A percentile compares a stretch with the other conserved stretches of the same genome.
Conservation (phyloP, 306 rosid genomes). For the Amphicarpaea edgeworthii region DNA sequence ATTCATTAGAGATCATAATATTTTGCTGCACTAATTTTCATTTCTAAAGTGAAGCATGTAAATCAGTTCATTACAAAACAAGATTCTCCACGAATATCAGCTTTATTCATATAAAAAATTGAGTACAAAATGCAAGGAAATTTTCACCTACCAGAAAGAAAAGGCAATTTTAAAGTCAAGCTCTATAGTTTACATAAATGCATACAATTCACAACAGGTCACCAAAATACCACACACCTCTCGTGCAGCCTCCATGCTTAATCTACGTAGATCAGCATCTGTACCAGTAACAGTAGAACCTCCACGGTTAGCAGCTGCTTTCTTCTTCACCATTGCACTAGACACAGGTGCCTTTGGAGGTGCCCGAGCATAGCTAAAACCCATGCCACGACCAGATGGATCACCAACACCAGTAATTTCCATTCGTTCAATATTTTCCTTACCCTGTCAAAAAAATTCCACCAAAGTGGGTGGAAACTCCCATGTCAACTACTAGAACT, state of each 20-base stretch:
- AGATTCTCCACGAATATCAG: slow-evolving; percentile 26
- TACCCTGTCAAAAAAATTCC: slow-evolving; percentile 62
- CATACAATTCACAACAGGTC: slow-evolving; percentile 33
- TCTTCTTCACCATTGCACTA: slow-evolving; percentile 80
- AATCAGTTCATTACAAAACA: slow-evolving; percentile 16
- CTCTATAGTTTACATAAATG: slow-evolving; percentile 10
- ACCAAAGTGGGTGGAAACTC: neutral
- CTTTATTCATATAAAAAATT: slow-evolving; percentile 14
- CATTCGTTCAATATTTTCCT: slow-evolving; percentile 89
- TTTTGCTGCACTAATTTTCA: slow-evolving; percentile 17
- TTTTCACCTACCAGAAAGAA: neutral
- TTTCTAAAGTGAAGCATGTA: neutral
- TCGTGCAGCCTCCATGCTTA: slow-evolving; percentile 99
- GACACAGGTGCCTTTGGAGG: slow-evolving; percentile 85
- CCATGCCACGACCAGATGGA: slow-evolving; percentile 96
- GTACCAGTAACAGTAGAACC: slow-evolving; percentile 97
- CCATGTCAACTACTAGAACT: slow-evolving; percentile 29
- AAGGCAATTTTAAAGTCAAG: slow-evolving; percentile 9
- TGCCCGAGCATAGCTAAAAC: slow-evolving; percentile 91
- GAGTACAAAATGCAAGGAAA: neutral
- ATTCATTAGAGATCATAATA: slow-evolving; percentile 18
- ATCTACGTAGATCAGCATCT: slow-evolving; percentile 98
- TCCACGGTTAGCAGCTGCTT: slow-evolving; percentile 72
- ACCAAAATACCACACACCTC: slow-evolving; percentile 66
- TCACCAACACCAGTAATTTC: slow-evolving; percentile 98